Base-by-base conservation (phyloP, 495 filamentous ascomycete species). In the Corynascus novoguineensis region DNA sequence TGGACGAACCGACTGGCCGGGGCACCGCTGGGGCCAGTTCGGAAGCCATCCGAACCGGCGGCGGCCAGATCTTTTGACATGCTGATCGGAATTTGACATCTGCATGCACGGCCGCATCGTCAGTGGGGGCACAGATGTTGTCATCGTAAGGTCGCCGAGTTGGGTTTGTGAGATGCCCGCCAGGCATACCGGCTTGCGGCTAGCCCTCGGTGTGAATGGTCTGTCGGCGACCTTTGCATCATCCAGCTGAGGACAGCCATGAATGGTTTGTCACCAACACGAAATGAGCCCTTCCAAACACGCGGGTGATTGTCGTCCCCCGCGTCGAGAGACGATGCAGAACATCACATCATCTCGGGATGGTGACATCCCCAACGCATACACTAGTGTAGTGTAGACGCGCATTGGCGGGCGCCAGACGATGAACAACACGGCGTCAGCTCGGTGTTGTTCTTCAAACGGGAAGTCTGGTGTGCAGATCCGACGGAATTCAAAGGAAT, bases 121-220 rank as follows among this genome's bases (percentile, higher is more conserved):
- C 46, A 48, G 46, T 48, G 46, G 46, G 46, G 46, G 46, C 32
- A 5, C n/a, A 31, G 28, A 48, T 48, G 46, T 32, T 48, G 46
- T 19, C 46, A 48, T 48, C 9, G 24, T 2, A 8, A 32, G n/a
- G n/a, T 48, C 28, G 46, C 28, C 28, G 46, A 48, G 46, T 28
- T 32, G 17, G 3, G 21, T 7, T 8, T 2, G 9, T 7, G 5
- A 41, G 37, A 17, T 5, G 0, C 29, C n/a, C 12, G 2, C 9
- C 15, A n/a, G 17, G 37, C 9, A n/a, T 41, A 41, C 37, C 21
- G 15, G 37, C 21, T 41, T 17, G 37, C 21, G 17, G 37, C 15
- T 41, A 19, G 17, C n/a, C 37, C 7, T 17, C 37, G 11, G 21
- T 41, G 37, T 19, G n/a, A 5, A 41, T 7, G n/a, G 37, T 2